Evolutionary conservation across 2,329 filamentous ascomycete genomes (phyloP).

Genomic region (Thyridium curvatum): DNA sequence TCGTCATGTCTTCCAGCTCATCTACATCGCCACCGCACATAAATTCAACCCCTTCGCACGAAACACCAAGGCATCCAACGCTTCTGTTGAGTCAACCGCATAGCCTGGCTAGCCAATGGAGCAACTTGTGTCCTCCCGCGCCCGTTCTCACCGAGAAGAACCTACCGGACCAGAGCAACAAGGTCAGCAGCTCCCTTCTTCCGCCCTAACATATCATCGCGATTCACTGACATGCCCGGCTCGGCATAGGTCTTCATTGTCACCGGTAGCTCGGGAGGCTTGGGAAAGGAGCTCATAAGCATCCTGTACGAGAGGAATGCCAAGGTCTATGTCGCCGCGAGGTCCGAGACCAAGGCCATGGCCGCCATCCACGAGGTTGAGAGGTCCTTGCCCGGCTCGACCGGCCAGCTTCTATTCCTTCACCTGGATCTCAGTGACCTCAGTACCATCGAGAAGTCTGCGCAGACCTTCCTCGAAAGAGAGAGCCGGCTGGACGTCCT

Average conservation of each 20-base stretch:
- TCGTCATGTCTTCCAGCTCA: background rate
- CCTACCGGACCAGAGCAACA: too few species aligned
- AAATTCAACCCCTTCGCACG: background rate
- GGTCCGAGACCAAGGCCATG: background rate
- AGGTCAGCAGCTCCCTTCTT: background rate
- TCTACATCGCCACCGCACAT: background rate
- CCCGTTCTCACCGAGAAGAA: background rate
- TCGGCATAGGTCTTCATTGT: background rate
- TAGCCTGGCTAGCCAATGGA: background rate
- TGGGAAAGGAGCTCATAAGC: background rate
- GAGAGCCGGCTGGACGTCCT: constrained; percentile 26
- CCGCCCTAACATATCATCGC: too few species aligned
- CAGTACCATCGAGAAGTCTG: constrained; percentile 14
- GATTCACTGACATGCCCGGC: background rate
- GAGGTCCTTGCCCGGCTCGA: constrained; percentile 14
- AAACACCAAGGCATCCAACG: too few species aligned
- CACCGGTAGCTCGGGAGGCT: background rate
- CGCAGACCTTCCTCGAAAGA: constrained; percentile 12
- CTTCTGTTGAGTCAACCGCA: too few species aligned
- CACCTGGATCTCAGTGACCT: constrained; percentile 25
- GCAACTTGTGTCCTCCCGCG: background rate
- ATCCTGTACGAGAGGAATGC: background rate
- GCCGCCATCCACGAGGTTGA: constrained; percentile 4
- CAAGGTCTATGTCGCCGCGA: background rate
- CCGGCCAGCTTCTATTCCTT: constrained; percentile 27